A percentile compares a stretch with the other conserved stretches of the same genome.
These are phyloP conservation scores for Xanthoconium stramineum DNA, from an alignment of 768 basidiomycete genomes.

Conservation along the genomic window DNA sequence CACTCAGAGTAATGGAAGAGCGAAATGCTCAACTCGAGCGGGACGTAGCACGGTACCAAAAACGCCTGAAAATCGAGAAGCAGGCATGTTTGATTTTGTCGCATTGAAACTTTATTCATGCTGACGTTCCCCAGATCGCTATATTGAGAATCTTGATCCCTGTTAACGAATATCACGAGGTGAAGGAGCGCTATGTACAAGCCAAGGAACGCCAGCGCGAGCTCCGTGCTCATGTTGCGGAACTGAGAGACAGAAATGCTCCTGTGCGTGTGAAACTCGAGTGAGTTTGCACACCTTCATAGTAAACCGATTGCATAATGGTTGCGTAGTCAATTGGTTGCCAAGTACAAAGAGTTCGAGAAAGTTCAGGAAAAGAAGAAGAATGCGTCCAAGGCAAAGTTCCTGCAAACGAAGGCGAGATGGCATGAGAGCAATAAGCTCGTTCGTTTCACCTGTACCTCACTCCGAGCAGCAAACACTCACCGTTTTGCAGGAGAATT, in stretches of 20 bases:
- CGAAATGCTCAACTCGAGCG: slow-evolving; percentile 74
- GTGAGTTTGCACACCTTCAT: slow-evolving; percentile 23
- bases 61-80: slow-evolving; percentile 69
- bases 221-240: slow-evolving; percentile 48
- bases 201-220: slow-evolving; percentile 49
- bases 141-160: slow-evolving; percentile 66
- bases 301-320: not conserved
- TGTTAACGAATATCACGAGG: slow-evolving; percentile 63
- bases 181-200: slow-evolving; percentile 44
- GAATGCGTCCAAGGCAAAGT: slow-evolving; percentile 48
- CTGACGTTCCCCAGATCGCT: slow-evolving; percentile 47
- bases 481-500: slow-evolving; percentile 43
- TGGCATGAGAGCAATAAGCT: slow-evolving; percentile 50
- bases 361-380: slow-evolving; percentile 53
- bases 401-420: slow-evolving; percentile 46
- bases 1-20: slow-evolving; percentile 59
- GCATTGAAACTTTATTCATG: not conserved
- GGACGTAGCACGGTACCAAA: slow-evolving; percentile 75
- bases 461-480: not conserved
- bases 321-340: slow-evolving; percentile 45
- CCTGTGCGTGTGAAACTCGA: slow-evolving; percentile 60
- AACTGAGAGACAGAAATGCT: slow-evolving; percentile 57
- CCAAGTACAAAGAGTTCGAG: slow-evolving; percentile 44
- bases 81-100: slow-evolving; percentile 36
- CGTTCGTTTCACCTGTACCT: slow-evolving; percentile 35